Evolutionary conservation across 345 rosid genomes (phyloP).

Genomic region (Adansonia digitata): DNA sequence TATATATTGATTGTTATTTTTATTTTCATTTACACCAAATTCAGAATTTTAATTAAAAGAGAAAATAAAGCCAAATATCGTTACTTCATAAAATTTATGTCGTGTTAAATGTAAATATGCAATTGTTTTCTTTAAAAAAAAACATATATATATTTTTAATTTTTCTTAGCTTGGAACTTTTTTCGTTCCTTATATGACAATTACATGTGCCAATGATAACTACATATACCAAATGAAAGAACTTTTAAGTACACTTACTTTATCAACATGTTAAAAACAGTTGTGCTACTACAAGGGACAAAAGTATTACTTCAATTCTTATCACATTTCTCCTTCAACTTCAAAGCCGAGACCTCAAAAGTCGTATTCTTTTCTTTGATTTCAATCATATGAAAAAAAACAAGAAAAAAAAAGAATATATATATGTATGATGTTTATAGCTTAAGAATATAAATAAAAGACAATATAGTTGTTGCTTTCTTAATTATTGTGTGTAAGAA

Average conservation of each 20-base stretch:
- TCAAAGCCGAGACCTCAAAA: neutral
- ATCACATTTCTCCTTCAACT: neutral
- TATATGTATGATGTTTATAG: neutral
- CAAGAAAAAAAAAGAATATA: neutral
- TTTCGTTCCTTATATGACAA: neutral
- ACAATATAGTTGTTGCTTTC: neutral
- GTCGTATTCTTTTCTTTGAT: neutral
- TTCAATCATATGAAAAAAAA: neutral
- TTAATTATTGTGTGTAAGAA: neutral
- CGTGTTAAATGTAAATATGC: too few species aligned
- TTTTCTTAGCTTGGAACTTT: too few species aligned
- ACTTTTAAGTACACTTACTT: too few species aligned
- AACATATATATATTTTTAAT: too few species aligned
- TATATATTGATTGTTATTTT: neutral
- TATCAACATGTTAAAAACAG: neutral
- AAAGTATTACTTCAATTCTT: neutral
- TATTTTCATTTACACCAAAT: too few species aligned
- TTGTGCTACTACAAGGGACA: neutral
- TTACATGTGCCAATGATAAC: neutral
- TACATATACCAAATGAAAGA: neutral
- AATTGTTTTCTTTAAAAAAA: too few species aligned
- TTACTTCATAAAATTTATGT: too few species aligned
- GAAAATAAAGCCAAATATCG: too few species aligned
- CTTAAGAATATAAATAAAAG: neutral
- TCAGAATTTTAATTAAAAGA: too few species aligned